Conservation (phyloP, 441 rosid genomes). For the Corymbia citriodora region DNA sequence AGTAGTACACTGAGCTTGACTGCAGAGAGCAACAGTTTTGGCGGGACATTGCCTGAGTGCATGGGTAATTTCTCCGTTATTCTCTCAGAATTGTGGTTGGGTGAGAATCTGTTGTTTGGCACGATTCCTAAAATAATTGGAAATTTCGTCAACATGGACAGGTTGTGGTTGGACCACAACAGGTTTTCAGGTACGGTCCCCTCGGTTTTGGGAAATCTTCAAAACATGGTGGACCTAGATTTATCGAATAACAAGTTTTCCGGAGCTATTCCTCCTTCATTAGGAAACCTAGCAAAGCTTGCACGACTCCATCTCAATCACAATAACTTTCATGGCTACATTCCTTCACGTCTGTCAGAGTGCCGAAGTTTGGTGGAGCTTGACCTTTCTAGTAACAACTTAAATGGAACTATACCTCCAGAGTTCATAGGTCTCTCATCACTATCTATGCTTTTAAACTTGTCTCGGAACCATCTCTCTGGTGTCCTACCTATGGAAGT, state of each 20-base stretch:
- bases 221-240: not conserved
- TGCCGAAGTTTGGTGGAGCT: not conserved
- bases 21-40: not conserved
- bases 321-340: not conserved
- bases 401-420: not conserved
- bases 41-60: not conserved
- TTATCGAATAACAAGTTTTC: not conserved
- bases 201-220: too few species aligned
- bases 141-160: not conserved
- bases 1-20: too few species aligned
- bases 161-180: not conserved
- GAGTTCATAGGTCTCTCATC: rapidly evolving
- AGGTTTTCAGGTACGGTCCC: too few species aligned
- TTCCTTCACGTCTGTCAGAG: rapidly evolving
- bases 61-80: too few species aligned
- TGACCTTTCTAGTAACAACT: not conserved
- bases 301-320: not conserved
- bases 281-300: rapidly evolving
- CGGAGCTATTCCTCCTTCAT: not conserved
- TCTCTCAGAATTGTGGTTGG: too few species aligned
- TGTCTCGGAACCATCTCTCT: rapidly evolving
- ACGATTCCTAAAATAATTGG: slow-evolving; percentile 1
- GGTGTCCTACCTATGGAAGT: not conserved
- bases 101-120: not conserved
- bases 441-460: not conserved